Percentiles rank a stretch among this genome's conserved stretches.
Evolutionary conservation across 2,329 filamentous ascomycete genomes (phyloP).

Genomic region (Colletotrichum somersetense): DNA sequence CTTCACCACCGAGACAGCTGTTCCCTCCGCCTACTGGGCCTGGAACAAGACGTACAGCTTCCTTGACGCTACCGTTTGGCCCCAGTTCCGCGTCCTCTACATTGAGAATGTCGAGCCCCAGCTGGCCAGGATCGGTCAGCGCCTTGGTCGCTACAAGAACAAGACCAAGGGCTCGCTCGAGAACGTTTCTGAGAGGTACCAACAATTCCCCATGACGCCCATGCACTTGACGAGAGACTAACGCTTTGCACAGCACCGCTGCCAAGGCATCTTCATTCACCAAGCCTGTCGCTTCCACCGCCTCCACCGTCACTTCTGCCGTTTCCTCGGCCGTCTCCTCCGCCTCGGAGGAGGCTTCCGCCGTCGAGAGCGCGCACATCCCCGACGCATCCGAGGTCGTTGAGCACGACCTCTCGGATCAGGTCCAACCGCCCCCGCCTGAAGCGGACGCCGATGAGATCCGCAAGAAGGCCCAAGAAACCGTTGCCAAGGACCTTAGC

Average conservation of each 20-base stretch:
- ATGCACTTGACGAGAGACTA: not conserved
- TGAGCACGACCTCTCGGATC: conserved; percentile 43
- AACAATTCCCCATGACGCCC: not conserved
- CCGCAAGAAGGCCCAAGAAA: conserved; percentile 71
- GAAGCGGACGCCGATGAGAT: conserved; percentile 64
- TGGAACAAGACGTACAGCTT: conserved; percentile 79
- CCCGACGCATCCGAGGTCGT: conserved; percentile 43
- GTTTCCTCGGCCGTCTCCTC: conserved; percentile 46
- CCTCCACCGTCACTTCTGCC: conserved; percentile 46
- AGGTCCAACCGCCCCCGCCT: conserved; percentile 59
- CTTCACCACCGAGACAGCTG: conserved; percentile 75
- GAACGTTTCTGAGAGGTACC: conserved; percentile 51
- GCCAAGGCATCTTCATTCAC: conserved; percentile 57
- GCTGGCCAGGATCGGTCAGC: conserved; percentile 89
- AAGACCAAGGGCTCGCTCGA: conserved; percentile 53
- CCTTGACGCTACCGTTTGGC: conserved; percentile 82
- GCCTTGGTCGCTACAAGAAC: conserved; percentile 81
- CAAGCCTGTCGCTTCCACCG: conserved; percentile 51
- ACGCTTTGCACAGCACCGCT: conserved; percentile 15
- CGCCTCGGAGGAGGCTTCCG: conserved; percentile 44
- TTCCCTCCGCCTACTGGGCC: conserved; percentile 79
- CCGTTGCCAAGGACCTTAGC: conserved; percentile 82
- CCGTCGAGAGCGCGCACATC: conserved; percentile 35
- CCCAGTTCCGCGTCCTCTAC: conserved; percentile 83
- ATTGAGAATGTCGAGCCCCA: conserved; percentile 96